Evolutionary conservation across 1,284 basidiomycete species (phyloP), one percentile per base, ranked within the genome.

Genomic region (Cryptococcus floricola): DNA sequence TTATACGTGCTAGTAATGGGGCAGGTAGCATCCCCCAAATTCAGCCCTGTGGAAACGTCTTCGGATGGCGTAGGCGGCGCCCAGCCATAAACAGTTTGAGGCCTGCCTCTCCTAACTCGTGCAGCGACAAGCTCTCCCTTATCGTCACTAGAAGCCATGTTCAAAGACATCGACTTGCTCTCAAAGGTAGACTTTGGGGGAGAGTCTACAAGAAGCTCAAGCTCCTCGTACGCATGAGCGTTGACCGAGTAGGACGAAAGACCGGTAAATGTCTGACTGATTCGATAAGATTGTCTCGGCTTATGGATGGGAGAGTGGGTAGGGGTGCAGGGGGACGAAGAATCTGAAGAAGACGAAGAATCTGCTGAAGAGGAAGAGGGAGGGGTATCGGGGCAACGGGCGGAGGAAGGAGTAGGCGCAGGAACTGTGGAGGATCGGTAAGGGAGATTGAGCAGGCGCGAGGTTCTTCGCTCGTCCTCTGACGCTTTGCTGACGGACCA

Each of bases 191-290:
- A 6, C 31, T 25, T 9, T 46, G 45, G 45, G 41, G 19, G 41
- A 42, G 45, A 46, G 25, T 31, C 45, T 23, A 19, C 16, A 10
- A 28, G 27, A 16, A 46, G 2, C 27, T 46, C 45, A 10, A 50
- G 13, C 14, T 39, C 37, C 23, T 50, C 48, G 31, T 50, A 50
- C 14, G 48, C 48, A 10, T 39, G 31, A 5, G 48, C 48, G 48
- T 50, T 50, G 13, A 50, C 38, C 10, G 48, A 50, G 7, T 50
- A n/a, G 18, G 31, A 39, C 14, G 34, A 39, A 19, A 50, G 48
- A 23, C 18, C n/a, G 19, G 48, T 50, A 23, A 50, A 50, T 34
- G 18, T 38, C 38, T 50, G 48, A 27, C 48, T 50, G 9, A 50
- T 13, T 5, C 48, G 31, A 34, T 39, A 50, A 13, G 41, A 23